phyloP scores from a whole-genome alignment of 2,329 filamentous ascomycete genomes.

The Colletotrichum costaricense region DNA sequence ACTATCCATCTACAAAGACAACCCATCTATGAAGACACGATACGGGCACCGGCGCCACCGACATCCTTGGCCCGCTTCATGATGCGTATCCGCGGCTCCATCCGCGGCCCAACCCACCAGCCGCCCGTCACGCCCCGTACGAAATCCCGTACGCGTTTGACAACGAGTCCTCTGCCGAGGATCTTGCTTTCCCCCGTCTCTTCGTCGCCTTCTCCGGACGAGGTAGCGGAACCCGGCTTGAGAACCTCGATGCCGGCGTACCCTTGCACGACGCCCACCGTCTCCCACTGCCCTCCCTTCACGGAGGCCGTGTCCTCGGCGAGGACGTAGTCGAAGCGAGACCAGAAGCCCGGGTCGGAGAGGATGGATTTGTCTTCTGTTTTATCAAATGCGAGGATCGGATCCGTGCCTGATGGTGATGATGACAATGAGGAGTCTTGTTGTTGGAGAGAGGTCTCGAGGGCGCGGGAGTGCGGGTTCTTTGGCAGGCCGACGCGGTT shows the following conservation, averaged over 20 bases:
- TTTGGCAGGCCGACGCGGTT: conserved; percentile 52
- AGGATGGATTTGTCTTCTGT: conserved; percentile 65
- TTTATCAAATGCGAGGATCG: conserved; percentile 66
- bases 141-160: conserved; percentile 51
- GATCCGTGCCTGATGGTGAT: conserved; percentile 34
- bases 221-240: conserved; percentile 53
- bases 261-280: conserved; percentile 66
- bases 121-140: conserved; percentile 64
- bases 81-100: conserved; percentile 66
- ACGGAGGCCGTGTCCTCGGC: conserved; percentile 62
- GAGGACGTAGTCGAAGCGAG: conserved; percentile 71
- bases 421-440: conserved; percentile 36
- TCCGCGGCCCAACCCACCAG: conserved; percentile 73
- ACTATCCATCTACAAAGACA: background rate
- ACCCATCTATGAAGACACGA: conserved; percentile 15
- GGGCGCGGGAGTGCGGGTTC: conserved; percentile 40
- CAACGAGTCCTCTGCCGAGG: conserved; percentile 57
- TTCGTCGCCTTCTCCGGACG: conserved; percentile 18
- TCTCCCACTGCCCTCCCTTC: conserved; percentile 65
- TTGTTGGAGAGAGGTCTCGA: conserved; percentile 33
- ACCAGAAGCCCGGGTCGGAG: conserved; percentile 66
- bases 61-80: conserved; percentile 49
- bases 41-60: conserved; percentile 19
- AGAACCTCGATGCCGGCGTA: conserved; percentile 70
- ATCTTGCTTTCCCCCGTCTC: conserved; percentile 42